Evolutionary conservation across 805 yeast genomes (phyloP), one percentile per base, ranked within the genome.

Genomic region (Hanseniaspora pseudoguilliermondii): DNA sequence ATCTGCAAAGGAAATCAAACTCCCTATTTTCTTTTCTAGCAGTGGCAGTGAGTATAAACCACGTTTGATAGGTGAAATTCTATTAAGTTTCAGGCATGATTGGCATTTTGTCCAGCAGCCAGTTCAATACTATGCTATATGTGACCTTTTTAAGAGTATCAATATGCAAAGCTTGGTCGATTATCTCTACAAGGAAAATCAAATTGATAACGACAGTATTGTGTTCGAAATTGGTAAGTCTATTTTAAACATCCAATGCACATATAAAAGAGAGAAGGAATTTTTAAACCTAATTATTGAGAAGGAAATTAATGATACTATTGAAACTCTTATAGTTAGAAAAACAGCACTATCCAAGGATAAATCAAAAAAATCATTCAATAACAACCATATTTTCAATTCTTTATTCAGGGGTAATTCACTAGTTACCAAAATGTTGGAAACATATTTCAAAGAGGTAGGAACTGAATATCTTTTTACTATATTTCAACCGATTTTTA

Each of bases 391-490:
- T 72, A 44, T 80, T 3, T 76, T 78, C 60, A 82, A 79, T 59
- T 76, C 86, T 0, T 65, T 87, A 16, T 91, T 91, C 64, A 75
- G 98, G 61, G 96, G 96, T 0, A 85, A 87, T 57, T 82, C 95
- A 0, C 74, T 91, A 5, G 73, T 93, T 58, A 83, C 96, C 0
- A 86, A 86, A 65, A 76, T 95, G 0, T 66, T 90, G 55, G 98
- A 91, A 63, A 75, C 78, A 58, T 88, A 81, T 64, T 82, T 85
- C 65, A 74, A 83, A 42, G 72, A 91, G 62, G 74, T 84, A 20
- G 97, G 97, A 0, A 83, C 79, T 58, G 89, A 83, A 58, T 87
- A 86, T 63, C 66, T 93, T 36, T 84, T 83, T 57, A 77, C 77
- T 60, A 80, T 86, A 3, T 75, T 91, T 55, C 89, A 93, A 0